A percentile compares a stretch with the other conserved stretches of the same genome.
Conservation (phyloP, 805 yeast species). For the Groenewaldozyma tartarivorans region DNA sequence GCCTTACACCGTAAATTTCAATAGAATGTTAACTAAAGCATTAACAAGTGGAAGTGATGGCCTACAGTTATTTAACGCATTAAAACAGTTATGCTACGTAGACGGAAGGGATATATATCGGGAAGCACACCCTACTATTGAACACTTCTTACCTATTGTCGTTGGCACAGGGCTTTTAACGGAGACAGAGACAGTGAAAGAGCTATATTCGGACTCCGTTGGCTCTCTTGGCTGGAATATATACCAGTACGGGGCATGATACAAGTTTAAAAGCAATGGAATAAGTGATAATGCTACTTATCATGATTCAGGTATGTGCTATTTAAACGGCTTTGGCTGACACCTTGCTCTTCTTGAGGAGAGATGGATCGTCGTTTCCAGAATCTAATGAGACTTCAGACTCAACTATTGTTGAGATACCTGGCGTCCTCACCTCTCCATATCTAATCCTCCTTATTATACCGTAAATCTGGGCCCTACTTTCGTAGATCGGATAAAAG, state of each 20-base stretch:
- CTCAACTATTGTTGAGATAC: too few relatives aligned
- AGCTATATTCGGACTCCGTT: constrained; percentile 35
- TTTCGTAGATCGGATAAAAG: constrained; percentile 64
- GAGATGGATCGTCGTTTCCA: too few relatives aligned
- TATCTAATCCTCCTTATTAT: neutral
- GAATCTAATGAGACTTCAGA: too few relatives aligned
- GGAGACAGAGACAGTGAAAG: constrained; percentile 29
- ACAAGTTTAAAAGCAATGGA: too few relatives aligned
- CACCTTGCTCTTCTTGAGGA: too few relatives aligned
- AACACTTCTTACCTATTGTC: constrained; percentile 60
- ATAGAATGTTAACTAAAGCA: constrained; percentile 43
- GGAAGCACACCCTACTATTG: constrained; percentile 66
- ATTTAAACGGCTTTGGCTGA: too few relatives aligned
- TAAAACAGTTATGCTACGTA: constrained; percentile 22
- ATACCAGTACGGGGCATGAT: constrained; percentile 32
- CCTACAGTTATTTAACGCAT: neutral
- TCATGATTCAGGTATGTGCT: too few relatives aligned
- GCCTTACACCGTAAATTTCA: constrained; percentile 42
- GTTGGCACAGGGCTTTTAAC: constrained; percentile 48
- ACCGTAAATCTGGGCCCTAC: constrained; percentile 33
- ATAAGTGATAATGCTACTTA: too few relatives aligned
- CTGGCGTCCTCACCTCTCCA: too few relatives aligned
- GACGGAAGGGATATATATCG: constrained; percentile 25
- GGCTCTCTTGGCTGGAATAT: constrained; percentile 58
- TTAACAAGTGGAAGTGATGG: constrained; percentile 24